Evolutionary conservation across 2,329 filamentous ascomycete genomes (phyloP).

Genomic region (Talaromyces islandicus): DNA sequence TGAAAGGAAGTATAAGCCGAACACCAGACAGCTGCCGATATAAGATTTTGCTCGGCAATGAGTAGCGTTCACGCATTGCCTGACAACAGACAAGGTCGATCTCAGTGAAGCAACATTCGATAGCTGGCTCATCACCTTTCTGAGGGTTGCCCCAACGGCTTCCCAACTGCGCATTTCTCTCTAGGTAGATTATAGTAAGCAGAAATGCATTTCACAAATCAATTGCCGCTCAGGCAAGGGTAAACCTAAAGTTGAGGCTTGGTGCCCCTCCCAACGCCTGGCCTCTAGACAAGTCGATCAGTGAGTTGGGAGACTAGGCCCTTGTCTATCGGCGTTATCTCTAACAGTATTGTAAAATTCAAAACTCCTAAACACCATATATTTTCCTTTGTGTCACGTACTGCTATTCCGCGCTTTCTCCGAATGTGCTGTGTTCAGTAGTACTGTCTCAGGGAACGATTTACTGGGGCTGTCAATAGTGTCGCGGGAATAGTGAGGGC

Average conservation of each 20-base stretch:
- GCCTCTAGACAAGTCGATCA: neutral
- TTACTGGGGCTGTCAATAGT: neutral
- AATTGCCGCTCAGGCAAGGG: neutral
- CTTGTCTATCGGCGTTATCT: neutral
- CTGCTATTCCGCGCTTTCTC: neutral
- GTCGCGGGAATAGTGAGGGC: neutral
- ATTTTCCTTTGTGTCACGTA: neutral
- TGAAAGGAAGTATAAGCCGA: neutral
- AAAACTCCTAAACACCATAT: neutral
- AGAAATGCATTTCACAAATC: neutral
- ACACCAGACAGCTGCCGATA: neutral
- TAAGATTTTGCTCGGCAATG: neutral
- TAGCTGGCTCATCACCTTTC: neutral
- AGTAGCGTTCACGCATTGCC: neutral
- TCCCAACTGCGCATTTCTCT: neutral
- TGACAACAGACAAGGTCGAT: neutral
- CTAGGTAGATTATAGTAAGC: neutral
- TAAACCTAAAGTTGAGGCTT: neutral
- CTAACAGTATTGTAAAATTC: neutral
- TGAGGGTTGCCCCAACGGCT: neutral
- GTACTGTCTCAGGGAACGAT: neutral
- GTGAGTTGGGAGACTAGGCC: neutral
- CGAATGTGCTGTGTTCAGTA: neutral
- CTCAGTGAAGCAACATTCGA: neutral
- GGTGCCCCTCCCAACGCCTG: neutral